Base-by-base conservation (phyloP, 768 basidiomycete species). In the Tubosaeta sp. region DNA sequence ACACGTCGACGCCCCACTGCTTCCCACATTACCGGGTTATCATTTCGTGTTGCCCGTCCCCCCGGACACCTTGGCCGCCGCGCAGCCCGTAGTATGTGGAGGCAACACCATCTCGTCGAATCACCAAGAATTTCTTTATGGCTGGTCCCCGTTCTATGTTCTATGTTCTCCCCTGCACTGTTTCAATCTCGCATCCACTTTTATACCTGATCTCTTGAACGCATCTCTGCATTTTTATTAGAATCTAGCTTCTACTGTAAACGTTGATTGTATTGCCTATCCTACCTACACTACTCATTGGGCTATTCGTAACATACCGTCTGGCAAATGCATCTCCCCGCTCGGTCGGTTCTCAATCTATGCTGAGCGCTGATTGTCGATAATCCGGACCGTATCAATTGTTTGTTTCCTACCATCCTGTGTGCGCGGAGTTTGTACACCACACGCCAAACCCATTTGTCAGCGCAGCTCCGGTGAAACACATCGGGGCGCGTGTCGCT, bases 141-240 rank as follows among this genome's bases (percentile, higher is more conserved):
- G 63, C 63, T 32, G 64, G 64, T 48, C 59, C 64, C 59, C 37
- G 31, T 39, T 45, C 53, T 35, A 19, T 45, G 50, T 38, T 48
- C 25, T 19, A 26, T 14, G 13, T 50, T 31, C 25, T 17, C n/a
- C 43, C 10, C 5, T 22, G 52, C 58, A 64, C 56, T 41, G 34
- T 35, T 45, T 46, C 39, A 34, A 53, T 17, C 42, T 19, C 51
- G 50, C 64, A 66, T 55, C 46, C 53, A 53, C 33, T 47, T 45
- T 48, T 54, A 66, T 64, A 65, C 59, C 64, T 61, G 50, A 55
- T 47, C 59, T 48, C 39, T 50, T 38, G 25, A 46, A 29, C 22
- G 39, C 62, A 59, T 59, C 55, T 55, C 55, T 44, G 54, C 64
- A 65, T 64, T 48, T 51, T 46, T 58, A 65, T 34, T 64, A 67